A percentile compares a stretch with the other conserved stretches of the same genome.
Evolutionary conservation across 2,329 filamentous ascomycete genomes (phyloP).

Genomic region (Septoria linicola): DNA sequence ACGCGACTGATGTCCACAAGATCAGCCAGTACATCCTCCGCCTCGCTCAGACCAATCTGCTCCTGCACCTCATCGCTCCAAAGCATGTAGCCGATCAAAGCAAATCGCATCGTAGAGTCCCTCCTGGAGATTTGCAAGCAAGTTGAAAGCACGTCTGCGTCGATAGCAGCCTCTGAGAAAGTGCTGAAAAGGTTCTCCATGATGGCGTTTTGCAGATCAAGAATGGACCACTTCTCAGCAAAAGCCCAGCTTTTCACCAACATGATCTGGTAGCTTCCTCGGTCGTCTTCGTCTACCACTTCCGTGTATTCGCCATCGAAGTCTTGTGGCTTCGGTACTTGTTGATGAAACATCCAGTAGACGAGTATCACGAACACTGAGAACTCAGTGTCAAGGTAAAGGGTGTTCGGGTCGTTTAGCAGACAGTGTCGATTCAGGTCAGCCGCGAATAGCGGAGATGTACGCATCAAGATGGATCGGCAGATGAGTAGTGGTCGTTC

Average conservation of each 20-base stretch:
- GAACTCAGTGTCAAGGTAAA: background rate
- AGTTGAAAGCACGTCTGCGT: background rate
- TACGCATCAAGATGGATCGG: background rate
- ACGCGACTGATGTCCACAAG: background rate
- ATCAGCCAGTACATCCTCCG: conserved; percentile 1
- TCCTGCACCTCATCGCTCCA: conserved; percentile 7
- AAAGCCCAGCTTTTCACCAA: conserved; percentile 2
- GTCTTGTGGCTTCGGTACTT: background rate
- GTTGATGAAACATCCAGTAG: conserved; percentile 4
- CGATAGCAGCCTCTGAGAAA: background rate
- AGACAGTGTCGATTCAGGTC: background rate
- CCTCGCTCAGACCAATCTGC: background rate
- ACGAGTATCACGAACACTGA: background rate
- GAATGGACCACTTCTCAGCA: background rate
- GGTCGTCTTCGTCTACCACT: background rate
- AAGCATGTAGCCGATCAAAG: conserved; percentile 13
- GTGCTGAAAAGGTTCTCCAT: conserved; percentile 1
- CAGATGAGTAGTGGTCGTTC: conserved; percentile 3
- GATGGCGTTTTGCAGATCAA: conserved; percentile 2
- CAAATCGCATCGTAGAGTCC: conserved; percentile 4
- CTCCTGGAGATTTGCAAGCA: conserved; percentile 1
- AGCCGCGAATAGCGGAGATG: background rate
- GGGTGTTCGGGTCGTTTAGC: background rate
- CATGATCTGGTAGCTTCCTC: background rate
- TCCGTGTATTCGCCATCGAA: background rate